phyloP scores from a whole-genome alignment of 2,329 filamentous ascomycete genomes.

The Ambrosiella cleistominuta region DNA sequence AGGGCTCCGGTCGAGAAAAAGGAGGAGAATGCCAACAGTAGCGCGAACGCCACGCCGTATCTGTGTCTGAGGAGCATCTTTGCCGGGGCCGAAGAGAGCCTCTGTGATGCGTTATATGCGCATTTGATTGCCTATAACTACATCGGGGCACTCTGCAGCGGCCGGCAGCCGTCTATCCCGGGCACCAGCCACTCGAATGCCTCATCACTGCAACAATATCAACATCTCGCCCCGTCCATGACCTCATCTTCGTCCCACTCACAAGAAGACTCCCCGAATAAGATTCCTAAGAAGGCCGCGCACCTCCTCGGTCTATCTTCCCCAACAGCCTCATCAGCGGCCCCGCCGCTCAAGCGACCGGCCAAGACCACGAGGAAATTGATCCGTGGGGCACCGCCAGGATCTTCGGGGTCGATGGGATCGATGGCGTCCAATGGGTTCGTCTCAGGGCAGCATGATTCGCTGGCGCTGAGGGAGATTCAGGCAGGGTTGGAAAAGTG shows the following conservation, averaged over 20 bases:
- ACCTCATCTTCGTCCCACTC: background rate
- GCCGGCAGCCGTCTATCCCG: conserved; percentile 1
- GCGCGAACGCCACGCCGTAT: conserved; percentile 21
- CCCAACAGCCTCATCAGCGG: conserved; percentile 15
- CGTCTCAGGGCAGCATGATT: background rate
- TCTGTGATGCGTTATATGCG: conserved; percentile 41
- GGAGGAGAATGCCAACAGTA: too few species aligned
- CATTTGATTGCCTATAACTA: conserved; percentile 44
- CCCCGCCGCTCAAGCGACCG: background rate
- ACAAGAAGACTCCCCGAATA: conserved; percentile 14
- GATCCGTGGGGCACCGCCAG: background rate
- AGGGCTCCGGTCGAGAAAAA: too few species aligned
- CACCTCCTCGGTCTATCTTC: conserved; percentile 28
- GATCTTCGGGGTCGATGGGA: background rate
- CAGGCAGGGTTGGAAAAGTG: conserved; percentile 33
- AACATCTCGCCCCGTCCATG: background rate
- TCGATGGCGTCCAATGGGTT: background rate
- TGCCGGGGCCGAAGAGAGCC: conserved; percentile 32
- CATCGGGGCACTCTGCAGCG: conserved; percentile 22
- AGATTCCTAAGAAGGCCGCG: conserved; percentile 35
- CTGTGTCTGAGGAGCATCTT: conserved; percentile 33
- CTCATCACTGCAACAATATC: conserved; percentile 13
- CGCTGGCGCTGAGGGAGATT: conserved; percentile 25
- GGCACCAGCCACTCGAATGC: conserved; percentile 14
- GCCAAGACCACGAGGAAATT: background rate